Evolutionary conservation across 306 rosid genomes (phyloP).

Genomic region (Quercus suber): DNA sequence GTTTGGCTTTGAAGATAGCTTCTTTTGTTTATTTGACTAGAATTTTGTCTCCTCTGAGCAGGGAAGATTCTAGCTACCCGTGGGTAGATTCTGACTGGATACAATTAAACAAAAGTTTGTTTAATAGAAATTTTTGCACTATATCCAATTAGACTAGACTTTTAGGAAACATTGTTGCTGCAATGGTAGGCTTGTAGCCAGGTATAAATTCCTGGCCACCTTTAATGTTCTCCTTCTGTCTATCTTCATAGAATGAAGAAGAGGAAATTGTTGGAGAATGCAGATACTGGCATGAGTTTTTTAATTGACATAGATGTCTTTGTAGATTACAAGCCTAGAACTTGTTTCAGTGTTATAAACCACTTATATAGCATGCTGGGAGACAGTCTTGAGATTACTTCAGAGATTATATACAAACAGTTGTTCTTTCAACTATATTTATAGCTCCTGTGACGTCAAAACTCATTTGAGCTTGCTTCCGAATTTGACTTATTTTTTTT

Average conservation of each 20-base stretch:
- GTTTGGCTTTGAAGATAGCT: constrained; percentile 3
- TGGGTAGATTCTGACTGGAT: too few species aligned
- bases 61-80: not conserved
- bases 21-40: not conserved
- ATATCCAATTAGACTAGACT: not conserved
- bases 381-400: not conserved
- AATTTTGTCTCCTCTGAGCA: not conserved
- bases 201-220: too few species aligned
- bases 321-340: not conserved
- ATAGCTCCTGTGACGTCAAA: not conserved
- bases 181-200: too few species aligned
- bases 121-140: too few species aligned
- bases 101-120: too few species aligned
- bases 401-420: not conserved
- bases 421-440: not conserved
- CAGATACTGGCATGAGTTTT: not conserved
- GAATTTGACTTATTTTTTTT: not conserved
- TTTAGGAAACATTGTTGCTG: not conserved
- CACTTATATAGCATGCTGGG: not conserved
- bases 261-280: not conserved
- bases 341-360: not conserved
- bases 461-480: not conserved
- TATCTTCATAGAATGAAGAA: not conserved
- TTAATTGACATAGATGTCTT: not conserved
- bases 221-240: not conserved